A percentile compares a stretch with the other conserved stretches of the same genome.
phyloP scores from a whole-genome alignment of 441 rosid genomes.

The Croton setiger region DNA sequence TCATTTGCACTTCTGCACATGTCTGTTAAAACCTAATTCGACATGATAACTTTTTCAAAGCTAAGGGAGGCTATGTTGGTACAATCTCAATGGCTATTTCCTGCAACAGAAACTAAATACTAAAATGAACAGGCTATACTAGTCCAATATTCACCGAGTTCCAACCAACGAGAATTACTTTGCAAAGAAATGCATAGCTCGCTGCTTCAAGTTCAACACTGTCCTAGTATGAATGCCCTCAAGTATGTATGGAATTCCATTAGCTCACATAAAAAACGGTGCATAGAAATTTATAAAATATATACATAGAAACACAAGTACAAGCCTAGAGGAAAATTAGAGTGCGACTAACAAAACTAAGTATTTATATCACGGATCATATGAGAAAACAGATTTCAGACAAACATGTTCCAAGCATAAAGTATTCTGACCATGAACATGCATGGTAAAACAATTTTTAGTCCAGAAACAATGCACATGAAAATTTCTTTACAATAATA shows the following conservation, averaged over 20 bases:
- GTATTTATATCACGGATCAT: background rate
- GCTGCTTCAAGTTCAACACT: background rate
- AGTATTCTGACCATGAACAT: background rate
- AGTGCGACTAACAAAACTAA: background rate
- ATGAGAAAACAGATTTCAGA: background rate
- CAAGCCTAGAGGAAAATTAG: background rate
- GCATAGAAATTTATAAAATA: background rate
- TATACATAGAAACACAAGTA: background rate
- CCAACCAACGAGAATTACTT: background rate
- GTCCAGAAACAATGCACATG: background rate
- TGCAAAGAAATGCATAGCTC: background rate
- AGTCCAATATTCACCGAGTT: background rate
- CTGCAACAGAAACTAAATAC: background rate
- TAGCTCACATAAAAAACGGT: background rate
- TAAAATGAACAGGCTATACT: no score
- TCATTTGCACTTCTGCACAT: background rate
- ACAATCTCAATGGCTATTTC: background rate
- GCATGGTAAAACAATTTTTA: background rate
- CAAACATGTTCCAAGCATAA: background rate
- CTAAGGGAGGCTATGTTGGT: background rate
- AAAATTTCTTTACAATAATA: background rate
- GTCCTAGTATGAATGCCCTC: background rate
- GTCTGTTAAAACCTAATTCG: background rate
- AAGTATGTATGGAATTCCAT: background rate
- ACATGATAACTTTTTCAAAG: background rate